Evolutionary conservation across 495 filamentous ascomycete genomes (phyloP).

Genomic region (Penicillium angulare): DNA sequence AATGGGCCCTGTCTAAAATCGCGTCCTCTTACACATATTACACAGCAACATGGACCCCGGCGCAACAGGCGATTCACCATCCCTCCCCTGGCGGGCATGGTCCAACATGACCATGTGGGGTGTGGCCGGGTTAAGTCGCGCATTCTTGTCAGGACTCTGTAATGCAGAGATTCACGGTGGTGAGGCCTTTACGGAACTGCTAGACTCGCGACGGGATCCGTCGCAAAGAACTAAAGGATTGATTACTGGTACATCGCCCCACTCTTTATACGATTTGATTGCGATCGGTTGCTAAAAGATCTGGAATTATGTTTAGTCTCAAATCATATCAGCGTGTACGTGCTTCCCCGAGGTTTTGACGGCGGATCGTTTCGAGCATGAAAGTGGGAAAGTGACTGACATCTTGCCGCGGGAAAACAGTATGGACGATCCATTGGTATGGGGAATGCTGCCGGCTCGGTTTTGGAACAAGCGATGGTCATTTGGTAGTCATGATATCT

Average conservation of each 20-base stretch:
- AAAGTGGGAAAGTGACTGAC: conserved; percentile 29
- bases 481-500: conserved; percentile 90
- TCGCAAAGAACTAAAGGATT: conserved; percentile 70
- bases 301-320: conserved; percentile 58
- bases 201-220: conserved; percentile 70
- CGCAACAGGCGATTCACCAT: conserved; percentile 42
- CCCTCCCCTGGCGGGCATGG: conserved; percentile 40
- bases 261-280: not conserved
- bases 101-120: conserved; percentile 45
- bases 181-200: conserved; percentile 68
- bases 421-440: conserved; percentile 90
- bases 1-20: conserved; percentile 32
- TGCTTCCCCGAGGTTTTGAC: conserved; percentile 32
- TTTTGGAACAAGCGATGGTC: conserved; percentile 81
- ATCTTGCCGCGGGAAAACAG: conserved; percentile 45
- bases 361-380: conserved; percentile 4
- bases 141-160: conserved; percentile 42
- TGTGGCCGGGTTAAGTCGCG: conserved; percentile 46
- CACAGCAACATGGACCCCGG: conserved; percentile 37
- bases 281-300: conserved; percentile 10
- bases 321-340: conserved; percentile 95
- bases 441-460: conserved; percentile 76
- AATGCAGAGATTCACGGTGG: conserved; percentile 65
- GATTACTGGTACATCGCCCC: conserved; percentile 69
- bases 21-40: no score